Conservation (phyloP, 1,139 yeast species). For the Taiozyma onychis region DNA sequence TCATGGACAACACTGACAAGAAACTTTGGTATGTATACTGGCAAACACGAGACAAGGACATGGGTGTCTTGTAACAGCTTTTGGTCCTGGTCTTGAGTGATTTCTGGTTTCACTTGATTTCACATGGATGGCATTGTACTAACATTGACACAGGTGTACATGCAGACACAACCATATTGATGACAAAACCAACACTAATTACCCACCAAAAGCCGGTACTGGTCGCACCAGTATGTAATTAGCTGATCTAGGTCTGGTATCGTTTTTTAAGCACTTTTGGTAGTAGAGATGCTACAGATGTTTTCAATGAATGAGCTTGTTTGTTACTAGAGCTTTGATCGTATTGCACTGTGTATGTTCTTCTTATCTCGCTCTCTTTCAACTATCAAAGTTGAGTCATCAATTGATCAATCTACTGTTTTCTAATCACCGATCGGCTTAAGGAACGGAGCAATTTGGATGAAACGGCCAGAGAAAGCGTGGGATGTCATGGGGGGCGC, state of each 20-base stretch:
- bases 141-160: constrained; percentile 16
- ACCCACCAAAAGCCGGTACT: constrained; percentile 26
- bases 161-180: constrained; percentile 22
- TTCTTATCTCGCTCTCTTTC: neutral
- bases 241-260: neutral
- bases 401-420: neutral
- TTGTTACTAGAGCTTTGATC: neutral
- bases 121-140: neutral
- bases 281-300: neutral
- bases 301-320: neutral
- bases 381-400: neutral
- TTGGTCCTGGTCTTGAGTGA: neutral
- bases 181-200: constrained; percentile 10
- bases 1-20: constrained; percentile 31
- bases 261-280: neutral
- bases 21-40: constrained; percentile 18
- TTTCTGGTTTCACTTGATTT: no score
- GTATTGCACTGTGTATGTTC: neutral
- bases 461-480: neutral
- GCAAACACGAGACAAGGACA: neutral
- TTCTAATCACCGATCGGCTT: neutral
- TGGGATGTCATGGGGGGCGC: neutral
- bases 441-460: neutral
- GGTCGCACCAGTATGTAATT: constrained; percentile 18
- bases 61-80: neutral